phyloP scores from a whole-genome alignment of 2,329 filamentous ascomycete species.

The Camillea tinctor region DNA sequence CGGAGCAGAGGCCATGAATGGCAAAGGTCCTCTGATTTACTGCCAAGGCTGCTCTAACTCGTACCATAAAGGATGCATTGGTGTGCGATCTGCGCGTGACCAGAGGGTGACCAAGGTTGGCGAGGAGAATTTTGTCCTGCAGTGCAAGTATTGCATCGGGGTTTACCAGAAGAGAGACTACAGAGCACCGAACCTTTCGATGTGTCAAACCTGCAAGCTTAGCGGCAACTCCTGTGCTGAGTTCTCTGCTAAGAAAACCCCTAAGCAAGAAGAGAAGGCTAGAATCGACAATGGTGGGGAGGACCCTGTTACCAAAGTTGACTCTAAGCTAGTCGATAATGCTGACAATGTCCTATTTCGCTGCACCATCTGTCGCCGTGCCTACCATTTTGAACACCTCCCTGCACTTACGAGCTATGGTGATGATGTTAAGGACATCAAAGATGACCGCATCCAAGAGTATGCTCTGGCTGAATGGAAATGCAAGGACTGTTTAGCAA shows the following conservation, averaged over 20 bases:
- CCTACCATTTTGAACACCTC: constrained; percentile 83
- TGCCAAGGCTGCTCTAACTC: constrained; percentile 88
- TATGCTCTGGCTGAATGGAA: constrained; percentile 70
- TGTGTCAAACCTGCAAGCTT: constrained; percentile 68
- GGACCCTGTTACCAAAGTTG: constrained; percentile 71
- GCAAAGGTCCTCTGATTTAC: constrained; percentile 71
- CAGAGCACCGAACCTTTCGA: constrained; percentile 66
- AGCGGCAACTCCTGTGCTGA: constrained; percentile 69
- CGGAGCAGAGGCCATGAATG: constrained; percentile 47
- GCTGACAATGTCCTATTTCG: constrained; percentile 76
- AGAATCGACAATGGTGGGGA: constrained; percentile 74
- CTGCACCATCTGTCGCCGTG: constrained; percentile 73
- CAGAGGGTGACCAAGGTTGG: constrained; percentile 86
- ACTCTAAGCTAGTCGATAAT: constrained; percentile 69
- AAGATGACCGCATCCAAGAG: constrained; percentile 64
- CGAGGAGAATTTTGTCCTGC: constrained; percentile 75
- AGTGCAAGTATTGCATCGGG: constrained; percentile 84
- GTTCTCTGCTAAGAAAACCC: constrained; percentile 70
- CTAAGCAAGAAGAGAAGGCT: constrained; percentile 79
- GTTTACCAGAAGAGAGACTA: constrained; percentile 65
- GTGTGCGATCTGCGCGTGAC: constrained; percentile 70
- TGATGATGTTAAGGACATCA: constrained; percentile 47
- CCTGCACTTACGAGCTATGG: constrained; percentile 45
- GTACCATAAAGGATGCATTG: constrained; percentile 83
- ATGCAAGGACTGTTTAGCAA: constrained; percentile 73